These are phyloP conservation scores for Verticillium klebahnii DNA, from an alignment of 2,329 filamentous ascomycete genomes.

Conservation along the genomic window DNA sequence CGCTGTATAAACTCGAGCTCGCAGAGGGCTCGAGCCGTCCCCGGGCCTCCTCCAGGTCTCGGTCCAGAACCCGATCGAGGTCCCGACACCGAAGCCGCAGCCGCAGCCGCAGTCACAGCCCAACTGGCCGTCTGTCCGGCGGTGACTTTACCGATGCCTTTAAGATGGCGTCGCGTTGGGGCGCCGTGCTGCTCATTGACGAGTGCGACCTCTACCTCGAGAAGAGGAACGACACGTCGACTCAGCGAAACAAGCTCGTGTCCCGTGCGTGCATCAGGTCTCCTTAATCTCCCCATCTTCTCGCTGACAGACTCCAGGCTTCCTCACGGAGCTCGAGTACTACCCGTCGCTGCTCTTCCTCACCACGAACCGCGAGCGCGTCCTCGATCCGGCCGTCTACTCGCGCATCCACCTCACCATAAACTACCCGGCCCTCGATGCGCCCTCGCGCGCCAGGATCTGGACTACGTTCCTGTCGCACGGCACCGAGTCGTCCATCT, in stretches of 20 bases:
- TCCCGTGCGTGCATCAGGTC: constrained; percentile 2
- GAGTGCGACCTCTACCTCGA: constrained; percentile 84
- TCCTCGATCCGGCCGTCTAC: constrained; percentile 43
- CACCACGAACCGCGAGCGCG: constrained; percentile 70
- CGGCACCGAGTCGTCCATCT: constrained; percentile 7
- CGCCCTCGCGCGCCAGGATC: constrained; percentile 12
- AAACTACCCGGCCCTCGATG: constrained; percentile 23
- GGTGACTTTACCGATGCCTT: constrained; percentile 32
- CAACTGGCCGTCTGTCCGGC: constrained; percentile 39
- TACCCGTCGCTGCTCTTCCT: constrained; percentile 89
- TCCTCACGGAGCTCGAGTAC: constrained; percentile 82
- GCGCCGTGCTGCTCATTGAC: constrained; percentile 77
- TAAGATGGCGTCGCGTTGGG: constrained; percentile 54
- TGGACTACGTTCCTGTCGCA: constrained; percentile 19
- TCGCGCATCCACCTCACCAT: constrained; percentile 42
- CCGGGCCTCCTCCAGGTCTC: constrained; percentile 16
- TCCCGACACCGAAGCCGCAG: background rate
- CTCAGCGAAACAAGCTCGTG: constrained; percentile 8
- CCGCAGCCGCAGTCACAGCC: background rate
- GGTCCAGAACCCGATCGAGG: background rate
- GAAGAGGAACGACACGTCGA: constrained; percentile 53
- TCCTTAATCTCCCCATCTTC: background rate
- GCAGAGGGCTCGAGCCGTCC: constrained; percentile 61
- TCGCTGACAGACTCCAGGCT: constrained; percentile 27
- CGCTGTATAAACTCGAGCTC: constrained; percentile 39